These are phyloP conservation scores for Postia placenta DNA, from an alignment of 768 basidiomycete genomes.

Conservation along the genomic window DNA sequence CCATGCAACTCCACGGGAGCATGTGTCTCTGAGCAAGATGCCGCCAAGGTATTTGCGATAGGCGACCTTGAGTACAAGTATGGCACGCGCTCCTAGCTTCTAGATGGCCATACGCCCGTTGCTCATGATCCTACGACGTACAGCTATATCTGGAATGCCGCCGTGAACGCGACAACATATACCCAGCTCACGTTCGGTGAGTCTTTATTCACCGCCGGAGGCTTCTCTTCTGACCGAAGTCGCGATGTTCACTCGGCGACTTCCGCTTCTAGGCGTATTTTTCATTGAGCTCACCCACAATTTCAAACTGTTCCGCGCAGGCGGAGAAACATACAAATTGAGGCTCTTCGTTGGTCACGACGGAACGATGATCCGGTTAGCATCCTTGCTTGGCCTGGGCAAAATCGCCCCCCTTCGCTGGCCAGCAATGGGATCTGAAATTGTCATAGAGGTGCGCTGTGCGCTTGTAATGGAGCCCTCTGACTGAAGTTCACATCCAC, in stretches of 20 bases:
- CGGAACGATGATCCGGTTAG: slow-evolving; percentile 36
- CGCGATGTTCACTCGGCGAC: not conserved
- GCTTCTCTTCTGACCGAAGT: not conserved
- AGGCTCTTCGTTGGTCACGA: slow-evolving; percentile 43
- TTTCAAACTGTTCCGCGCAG: slow-evolving; percentile 29
- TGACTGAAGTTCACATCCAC: not conserved
- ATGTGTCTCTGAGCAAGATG: slow-evolving; percentile 37
- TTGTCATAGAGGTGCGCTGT: slow-evolving; percentile 38
- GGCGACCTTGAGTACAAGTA: slow-evolving; percentile 37
- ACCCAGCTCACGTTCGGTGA: slow-evolving; percentile 39
- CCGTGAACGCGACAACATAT: slow-evolving; percentile 37
- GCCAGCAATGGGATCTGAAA: slow-evolving; percentile 43
- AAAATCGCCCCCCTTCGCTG: slow-evolving; percentile 29
- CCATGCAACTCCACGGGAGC: slow-evolving; percentile 38
- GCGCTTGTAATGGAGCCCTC: too few relatives aligned
- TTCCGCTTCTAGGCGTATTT: slow-evolving; percentile 34
- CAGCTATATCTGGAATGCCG: slow-evolving; percentile 47
- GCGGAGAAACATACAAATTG: slow-evolving; percentile 29
- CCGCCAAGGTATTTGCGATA: slow-evolving; percentile 27
- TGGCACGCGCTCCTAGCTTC: not conserved
- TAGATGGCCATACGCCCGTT: too few relatives aligned
- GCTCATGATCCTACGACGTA: not conserved
- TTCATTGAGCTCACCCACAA: slow-evolving; percentile 38
- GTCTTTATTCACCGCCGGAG: not conserved
- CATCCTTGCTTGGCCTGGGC: slow-evolving; percentile 36